Evolutionary conservation across 2,329 filamentous ascomycete genomes (phyloP).

Genomic region (Coniochaeta sp.): DNA sequence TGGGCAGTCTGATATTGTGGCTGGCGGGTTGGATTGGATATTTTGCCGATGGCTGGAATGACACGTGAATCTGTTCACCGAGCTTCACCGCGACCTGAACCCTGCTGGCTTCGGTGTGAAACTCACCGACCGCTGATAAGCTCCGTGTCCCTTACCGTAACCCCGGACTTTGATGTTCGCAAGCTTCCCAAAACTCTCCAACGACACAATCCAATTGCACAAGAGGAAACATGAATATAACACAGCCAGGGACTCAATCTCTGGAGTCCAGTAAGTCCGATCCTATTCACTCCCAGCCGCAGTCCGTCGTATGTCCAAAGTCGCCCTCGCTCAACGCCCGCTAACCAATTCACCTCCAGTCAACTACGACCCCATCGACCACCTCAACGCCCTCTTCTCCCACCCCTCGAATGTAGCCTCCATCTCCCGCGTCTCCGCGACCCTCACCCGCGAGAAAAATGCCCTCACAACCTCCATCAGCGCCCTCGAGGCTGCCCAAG

Average conservation of each 20-base stretch:
- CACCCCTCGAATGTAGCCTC: slow-evolving; percentile 79
- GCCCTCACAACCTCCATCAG: slow-evolving; percentile 74
- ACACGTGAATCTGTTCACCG: background rate
- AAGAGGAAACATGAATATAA: slow-evolving; percentile 1
- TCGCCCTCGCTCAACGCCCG: background rate
- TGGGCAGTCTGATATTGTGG: background rate
- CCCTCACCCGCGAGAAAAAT: slow-evolving; percentile 70
- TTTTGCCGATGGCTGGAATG: background rate
- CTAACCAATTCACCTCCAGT: slow-evolving; percentile 24
- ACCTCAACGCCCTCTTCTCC: slow-evolving; percentile 90
- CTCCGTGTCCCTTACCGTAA: background rate
- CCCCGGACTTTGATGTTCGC: background rate
- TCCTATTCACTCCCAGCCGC: background rate
- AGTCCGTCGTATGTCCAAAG: background rate
- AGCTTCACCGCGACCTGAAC: background rate
- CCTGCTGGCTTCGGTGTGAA: background rate
- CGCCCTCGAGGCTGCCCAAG: slow-evolving; percentile 67
- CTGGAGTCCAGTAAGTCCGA: slow-evolving; percentile 1
- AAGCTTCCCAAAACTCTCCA: background rate
- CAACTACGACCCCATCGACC: slow-evolving; percentile 87
- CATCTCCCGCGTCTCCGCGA: slow-evolving; percentile 65
- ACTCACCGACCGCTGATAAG: background rate
- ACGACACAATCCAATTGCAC: background rate
- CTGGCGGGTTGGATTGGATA: background rate
- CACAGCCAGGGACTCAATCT: background rate